phyloP scores from a whole-genome alignment of 352 stramenopile genomes.

The Phytophthora idaei region DNA sequence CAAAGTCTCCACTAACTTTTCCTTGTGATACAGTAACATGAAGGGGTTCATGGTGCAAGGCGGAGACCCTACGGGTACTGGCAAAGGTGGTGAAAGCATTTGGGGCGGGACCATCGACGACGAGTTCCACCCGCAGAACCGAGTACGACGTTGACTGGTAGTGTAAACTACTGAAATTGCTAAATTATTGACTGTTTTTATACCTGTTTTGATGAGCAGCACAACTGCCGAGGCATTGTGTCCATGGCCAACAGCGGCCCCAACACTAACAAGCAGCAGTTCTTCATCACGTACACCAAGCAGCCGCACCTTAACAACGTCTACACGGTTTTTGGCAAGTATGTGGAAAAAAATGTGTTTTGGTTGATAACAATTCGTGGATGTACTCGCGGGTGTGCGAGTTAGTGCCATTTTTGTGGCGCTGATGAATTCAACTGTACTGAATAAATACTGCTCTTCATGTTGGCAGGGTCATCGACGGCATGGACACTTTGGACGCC shows the following conservation, averaged over 20 bases:
- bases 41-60: conserved; percentile 91
- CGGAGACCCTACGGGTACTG: conserved; percentile 90
- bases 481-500: conserved; percentile 96
- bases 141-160: conserved; percentile 36
- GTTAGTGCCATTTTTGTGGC: neutral
- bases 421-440: neutral
- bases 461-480: conserved; percentile 90
- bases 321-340: conserved; percentile 97
- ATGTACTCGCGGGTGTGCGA: conserved; percentile 22
- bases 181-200: conserved; percentile 5
- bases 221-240: conserved; percentile 91
- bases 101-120: conserved; percentile 91
- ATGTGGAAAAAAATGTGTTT: conserved; percentile 30
- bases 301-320: conserved; percentile 98
- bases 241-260: conserved; percentile 93
- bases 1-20: neutral
- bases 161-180: neutral
- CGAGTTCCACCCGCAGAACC: conserved; percentile 91
- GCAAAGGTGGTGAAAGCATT: conserved; percentile 92
- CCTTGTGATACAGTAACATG: conserved; percentile 63
- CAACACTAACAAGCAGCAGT: conserved; percentile 96
- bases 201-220: conserved; percentile 36
- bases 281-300: conserved; percentile 98
- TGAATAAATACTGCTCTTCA: conserved; percentile 30
- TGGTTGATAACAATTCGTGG: neutral